Percentiles rank a stretch among this genome's conserved stretches.
These are phyloP conservation scores for Polytrichum formosum DNA, from an alignment of 225 moss, liverwort and hornwort genomes.

Conservation along the genomic window DNA sequence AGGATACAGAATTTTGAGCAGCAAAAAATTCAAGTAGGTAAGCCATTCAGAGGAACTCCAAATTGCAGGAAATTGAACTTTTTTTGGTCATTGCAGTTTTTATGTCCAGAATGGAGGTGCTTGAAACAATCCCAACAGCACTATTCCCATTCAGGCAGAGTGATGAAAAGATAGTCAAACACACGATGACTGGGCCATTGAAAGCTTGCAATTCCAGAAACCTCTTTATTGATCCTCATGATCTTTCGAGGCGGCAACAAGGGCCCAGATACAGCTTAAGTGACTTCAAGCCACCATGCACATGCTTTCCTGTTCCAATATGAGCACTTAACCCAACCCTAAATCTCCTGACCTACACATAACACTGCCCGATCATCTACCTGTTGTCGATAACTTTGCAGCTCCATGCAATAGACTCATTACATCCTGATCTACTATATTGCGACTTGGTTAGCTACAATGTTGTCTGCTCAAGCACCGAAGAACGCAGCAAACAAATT, in stretches of 20 bases:
- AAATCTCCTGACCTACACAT: conserved; percentile 13
- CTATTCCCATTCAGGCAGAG: conserved; percentile 26
- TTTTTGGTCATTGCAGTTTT: conserved; percentile 1
- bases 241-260: conserved; percentile 44
- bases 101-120: conserved; percentile 25
- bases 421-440: background rate
- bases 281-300: conserved; percentile 31
- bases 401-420: background rate
- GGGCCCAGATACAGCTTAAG: conserved; percentile 34
- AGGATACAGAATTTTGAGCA: background rate
- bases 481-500: conserved; percentile 16
- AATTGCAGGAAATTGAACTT: conserved; percentile 22
- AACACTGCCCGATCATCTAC: background rate
- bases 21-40: background rate
- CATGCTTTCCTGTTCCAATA: conserved; percentile 12
- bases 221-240: conserved; percentile 50
- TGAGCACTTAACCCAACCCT: conserved; percentile 19
- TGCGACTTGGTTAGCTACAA: conserved; percentile 12
- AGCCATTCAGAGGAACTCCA: conserved; percentile 20
- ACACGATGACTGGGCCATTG: conserved; percentile 7
- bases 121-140: conserved; percentile 21
- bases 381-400: background rate
- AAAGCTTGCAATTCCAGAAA: conserved; percentile 48
- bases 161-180: conserved; percentile 17
- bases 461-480: conserved; percentile 17